Conservation (phyloP, 164 flowering plant genomes). For the Chimonanthus praecox region DNA sequence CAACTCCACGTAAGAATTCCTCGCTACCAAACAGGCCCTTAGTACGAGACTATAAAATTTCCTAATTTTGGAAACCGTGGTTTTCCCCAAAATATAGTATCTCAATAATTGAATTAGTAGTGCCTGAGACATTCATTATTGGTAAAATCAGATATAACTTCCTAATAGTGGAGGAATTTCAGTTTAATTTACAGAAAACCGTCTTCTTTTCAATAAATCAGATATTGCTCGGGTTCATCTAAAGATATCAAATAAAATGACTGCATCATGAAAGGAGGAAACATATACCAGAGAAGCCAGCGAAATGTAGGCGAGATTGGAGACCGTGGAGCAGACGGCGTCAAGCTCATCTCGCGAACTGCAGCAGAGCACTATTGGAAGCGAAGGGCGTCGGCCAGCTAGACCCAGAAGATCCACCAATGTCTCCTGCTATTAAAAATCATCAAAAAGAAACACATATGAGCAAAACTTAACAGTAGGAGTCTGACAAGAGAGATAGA, state of each 20-base stretch:
- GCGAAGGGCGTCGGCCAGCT: conserved; percentile 52
- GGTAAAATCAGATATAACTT: no score
- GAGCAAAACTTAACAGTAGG: background rate
- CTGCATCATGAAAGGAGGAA: background rate
- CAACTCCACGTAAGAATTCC: no score
- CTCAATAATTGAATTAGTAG: no score
- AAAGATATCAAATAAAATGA: background rate
- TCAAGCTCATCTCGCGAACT: conserved; percentile 95
- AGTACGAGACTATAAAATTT: no score
- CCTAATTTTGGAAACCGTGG: no score
- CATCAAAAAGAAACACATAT: background rate
- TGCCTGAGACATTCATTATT: no score
- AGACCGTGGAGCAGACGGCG: conserved; percentile 67
- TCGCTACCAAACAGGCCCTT: no score
- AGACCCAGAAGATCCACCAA: conserved; percentile 72
- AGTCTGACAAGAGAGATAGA: background rate
- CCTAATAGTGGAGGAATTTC: no score
- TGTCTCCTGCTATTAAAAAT: conserved; percentile 52
- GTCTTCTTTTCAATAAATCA: background rate
- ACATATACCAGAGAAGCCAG: conserved; percentile 52
- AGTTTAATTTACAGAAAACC: background rate
- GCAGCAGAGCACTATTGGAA: conserved; percentile 85
- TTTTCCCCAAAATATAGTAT: no score
- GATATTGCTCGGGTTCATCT: background rate
- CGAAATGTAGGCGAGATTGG: conserved; percentile 54